Evolutionary conservation across 169 alveolate species (phyloP).

Genomic region (Haemoproteus tartakovskyi): DNA sequence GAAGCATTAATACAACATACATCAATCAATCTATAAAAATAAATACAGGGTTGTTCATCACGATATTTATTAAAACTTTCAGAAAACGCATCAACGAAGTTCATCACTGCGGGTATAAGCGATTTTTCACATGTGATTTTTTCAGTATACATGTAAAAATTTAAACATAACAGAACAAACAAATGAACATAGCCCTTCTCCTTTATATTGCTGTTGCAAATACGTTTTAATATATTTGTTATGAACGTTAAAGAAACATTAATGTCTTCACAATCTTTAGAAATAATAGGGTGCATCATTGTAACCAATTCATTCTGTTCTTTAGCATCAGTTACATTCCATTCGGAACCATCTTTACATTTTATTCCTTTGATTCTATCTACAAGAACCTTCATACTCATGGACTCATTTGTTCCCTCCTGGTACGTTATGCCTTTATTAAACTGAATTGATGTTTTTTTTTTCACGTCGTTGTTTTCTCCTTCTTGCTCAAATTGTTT

Average conservation of each 20-base stretch:
- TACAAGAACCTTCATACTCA: no score
- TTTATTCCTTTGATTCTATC: no score
- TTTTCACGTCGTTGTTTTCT: no score
- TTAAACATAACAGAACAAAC: slow-evolving; percentile 25
- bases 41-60: slow-evolving; percentile 30
- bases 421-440: no score
- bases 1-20: no score
- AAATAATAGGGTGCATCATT: no score
- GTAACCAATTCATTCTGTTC: no score
- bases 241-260: slow-evolving; percentile 15
- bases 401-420: no score
- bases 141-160: slow-evolving; percentile 30
- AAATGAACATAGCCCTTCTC: slow-evolving; percentile 19
- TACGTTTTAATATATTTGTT: slow-evolving; percentile 24
- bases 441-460: no score
- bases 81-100: slow-evolving; percentile 22
- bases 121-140: slow-evolving; percentile 24
- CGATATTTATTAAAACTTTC: slow-evolving; percentile 8
- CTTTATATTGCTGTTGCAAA: no score
- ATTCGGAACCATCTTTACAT: no score
- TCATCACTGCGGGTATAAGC: slow-evolving; percentile 3
- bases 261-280: slow-evolving; percentile 36
- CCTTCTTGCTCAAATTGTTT: slow-evolving; percentile 27
- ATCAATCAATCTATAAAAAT: slow-evolving; percentile 21
- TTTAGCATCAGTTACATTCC: no score